Percentiles rank a stretch among this genome's conserved stretches.
Evolutionary conservation across 169 alveolate species (phyloP).

Genomic region (Eimeria maxima): DNA sequence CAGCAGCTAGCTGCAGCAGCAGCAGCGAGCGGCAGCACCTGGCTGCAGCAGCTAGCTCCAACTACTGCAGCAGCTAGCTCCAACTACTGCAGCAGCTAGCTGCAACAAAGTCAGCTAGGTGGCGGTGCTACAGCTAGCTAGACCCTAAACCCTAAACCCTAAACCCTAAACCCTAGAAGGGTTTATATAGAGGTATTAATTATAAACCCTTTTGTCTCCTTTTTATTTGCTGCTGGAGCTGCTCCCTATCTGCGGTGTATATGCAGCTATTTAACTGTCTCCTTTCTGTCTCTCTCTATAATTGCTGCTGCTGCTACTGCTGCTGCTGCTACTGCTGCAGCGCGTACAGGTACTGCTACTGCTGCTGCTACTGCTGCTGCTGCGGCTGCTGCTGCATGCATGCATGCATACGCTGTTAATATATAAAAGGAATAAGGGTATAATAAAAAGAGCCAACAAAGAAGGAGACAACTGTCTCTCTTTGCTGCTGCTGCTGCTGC

Average conservation of each 20-base stretch:
- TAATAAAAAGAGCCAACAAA: no score
- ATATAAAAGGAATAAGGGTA: no score
- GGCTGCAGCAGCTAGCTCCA: background rate
- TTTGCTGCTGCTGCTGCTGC: background rate
- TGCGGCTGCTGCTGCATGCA: constrained; percentile 65
- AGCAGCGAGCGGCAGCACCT: no score
- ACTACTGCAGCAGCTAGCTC: background rate
- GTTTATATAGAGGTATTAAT: background rate
- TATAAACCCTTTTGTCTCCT: background rate
- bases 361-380: constrained; percentile 73
- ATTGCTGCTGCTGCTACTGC: background rate
- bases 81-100: background rate
- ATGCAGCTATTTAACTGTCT: background rate
- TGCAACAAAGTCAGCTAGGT: background rate
- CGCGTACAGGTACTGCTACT: background rate
- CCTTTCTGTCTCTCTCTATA: background rate
- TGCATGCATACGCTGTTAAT: background rate
- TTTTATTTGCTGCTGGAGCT: background rate
- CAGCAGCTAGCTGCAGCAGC: background rate
- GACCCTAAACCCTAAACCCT: no score
- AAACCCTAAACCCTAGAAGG: no score
- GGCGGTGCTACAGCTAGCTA: background rate
- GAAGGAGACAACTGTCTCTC: background rate
- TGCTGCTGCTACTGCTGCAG: background rate
- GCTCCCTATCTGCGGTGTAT: background rate